These are phyloP conservation scores for Dendrothele bispora DNA, from an alignment of 768 basidiomycete genomes.

Conservation along the genomic window DNA sequence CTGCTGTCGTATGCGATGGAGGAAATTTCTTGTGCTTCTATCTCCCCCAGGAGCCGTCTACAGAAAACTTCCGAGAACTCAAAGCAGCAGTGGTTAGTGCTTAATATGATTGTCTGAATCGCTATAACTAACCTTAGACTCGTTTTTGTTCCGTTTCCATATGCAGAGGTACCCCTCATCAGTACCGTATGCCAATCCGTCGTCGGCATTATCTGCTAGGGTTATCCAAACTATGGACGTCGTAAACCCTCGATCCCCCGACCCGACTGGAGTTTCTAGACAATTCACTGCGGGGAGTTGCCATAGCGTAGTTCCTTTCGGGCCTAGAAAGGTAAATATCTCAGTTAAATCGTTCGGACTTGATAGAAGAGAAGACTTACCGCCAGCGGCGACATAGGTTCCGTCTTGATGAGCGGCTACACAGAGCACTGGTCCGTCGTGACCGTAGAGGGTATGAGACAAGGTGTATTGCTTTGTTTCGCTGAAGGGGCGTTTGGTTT, in stretches of 20 bases:
- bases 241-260: not conserved
- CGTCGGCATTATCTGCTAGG: not conserved
- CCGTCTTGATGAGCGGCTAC: not conserved
- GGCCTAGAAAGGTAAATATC: not conserved
- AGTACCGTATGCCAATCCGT: conserved; percentile 3
- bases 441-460: not conserved
- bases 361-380: no score
- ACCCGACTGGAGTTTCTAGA: not conserved
- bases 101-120: not conserved
- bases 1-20: conserved; percentile 1
- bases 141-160: conserved; percentile 1
- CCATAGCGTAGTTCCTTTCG: not conserved
- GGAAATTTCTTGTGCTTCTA: not conserved
- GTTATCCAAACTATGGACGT: conserved; percentile 4
- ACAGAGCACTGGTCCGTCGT: not conserved
- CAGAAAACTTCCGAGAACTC: conserved; percentile 1
- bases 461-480: not conserved
- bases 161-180: conserved; percentile 1
- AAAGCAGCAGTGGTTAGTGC: not conserved
- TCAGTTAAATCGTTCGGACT: no score
- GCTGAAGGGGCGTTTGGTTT: not conserved
- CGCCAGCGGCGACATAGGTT: not conserved
- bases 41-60: not conserved
- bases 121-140: not conserved
- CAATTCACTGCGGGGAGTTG: not conserved